Evolutionary conservation across 2,329 filamentous ascomycete genomes (phyloP), one percentile per base, ranked within the genome.

Genomic region (Apiospora sp.): DNA sequence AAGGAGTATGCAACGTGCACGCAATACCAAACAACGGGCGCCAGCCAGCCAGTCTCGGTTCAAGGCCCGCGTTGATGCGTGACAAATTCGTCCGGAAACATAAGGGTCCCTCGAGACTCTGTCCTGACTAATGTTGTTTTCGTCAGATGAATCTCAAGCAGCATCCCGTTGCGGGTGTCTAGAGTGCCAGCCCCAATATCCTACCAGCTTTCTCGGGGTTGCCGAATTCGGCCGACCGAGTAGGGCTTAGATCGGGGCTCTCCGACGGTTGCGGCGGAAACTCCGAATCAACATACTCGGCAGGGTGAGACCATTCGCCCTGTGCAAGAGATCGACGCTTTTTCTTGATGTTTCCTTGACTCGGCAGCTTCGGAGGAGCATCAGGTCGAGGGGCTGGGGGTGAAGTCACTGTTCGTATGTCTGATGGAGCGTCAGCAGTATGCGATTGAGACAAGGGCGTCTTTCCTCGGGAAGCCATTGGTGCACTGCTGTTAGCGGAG

Each of bases 321-420:
- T 75, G 69, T 48, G 76, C 79, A 44, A 81, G 77, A 12, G 79
- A 80, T 30, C 80, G 79, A 27, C 80, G 74, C 72, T 81, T 81
- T 73, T 78, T 80, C 75, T 81, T 81, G 72, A 81, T 81, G 69
- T 81, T 81, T 22, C 80, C 80, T 73, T 80, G 80, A 4, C 78
- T 78, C 43, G 78, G 76, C 30, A 73, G 73, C 71, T 78, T 81
- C n/a, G 67, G 19, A 24, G 68, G 67, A 24, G 72, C 71, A 30
- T 78, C 76, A 0, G 78, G 77, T 10, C 78, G 78, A 22, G 71
- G 74, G 49, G 72, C 48, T 22, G 72, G 73, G 1, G 73, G 71
- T 4, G 79, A 73, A 10, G 74, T 72, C 14, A 73, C 72, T 7
- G 73, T 46, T 44, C 75, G 77, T 51, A 76, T 67, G 69, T 79